Evolutionary conservation across 1,284 basidiomycete species (phyloP).

Genomic region (Schizophyllum commune): DNA sequence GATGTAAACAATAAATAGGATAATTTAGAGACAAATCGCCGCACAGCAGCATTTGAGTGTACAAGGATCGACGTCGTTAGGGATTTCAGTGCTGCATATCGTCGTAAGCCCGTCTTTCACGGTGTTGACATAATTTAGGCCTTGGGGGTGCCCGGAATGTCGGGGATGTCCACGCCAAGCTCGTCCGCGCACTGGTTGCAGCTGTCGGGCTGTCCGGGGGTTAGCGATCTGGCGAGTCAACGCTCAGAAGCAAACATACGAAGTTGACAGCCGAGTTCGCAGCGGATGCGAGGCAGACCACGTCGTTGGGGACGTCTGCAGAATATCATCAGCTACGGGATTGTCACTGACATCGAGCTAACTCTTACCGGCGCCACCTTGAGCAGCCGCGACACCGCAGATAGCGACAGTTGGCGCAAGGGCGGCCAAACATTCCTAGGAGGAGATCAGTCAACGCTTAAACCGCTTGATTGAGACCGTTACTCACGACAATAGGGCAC

Average conservation of each 20-base stretch:
- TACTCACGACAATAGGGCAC: too few relatives aligned
- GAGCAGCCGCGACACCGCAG: neutral
- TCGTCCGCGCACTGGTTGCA: neutral
- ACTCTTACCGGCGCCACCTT: neutral
- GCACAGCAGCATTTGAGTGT: too few relatives aligned
- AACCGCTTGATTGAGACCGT: too few relatives aligned
- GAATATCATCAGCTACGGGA: neutral
- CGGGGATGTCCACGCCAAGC: neutral
- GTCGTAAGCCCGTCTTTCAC: too few relatives aligned
- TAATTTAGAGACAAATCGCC: too few relatives aligned
- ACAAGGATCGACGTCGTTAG: too few relatives aligned
- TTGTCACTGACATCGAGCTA: neutral
- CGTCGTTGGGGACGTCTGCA: neutral
- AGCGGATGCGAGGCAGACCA: neutral
- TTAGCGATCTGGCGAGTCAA: neutral
- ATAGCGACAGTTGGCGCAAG: neutral
- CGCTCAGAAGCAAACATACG: neutral
- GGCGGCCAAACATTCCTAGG: neutral
- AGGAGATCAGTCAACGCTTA: too few relatives aligned
- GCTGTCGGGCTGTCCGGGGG: neutral
- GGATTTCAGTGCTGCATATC: too few relatives aligned
- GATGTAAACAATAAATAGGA: too few relatives aligned
- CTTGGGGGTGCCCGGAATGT: neutral
- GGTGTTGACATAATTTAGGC: too few relatives aligned
- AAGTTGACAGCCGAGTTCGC: neutral